Base-by-base conservation (phyloP, 192 early-diverging fungal genomes). In the Gonapodya prolifera region DNA sequence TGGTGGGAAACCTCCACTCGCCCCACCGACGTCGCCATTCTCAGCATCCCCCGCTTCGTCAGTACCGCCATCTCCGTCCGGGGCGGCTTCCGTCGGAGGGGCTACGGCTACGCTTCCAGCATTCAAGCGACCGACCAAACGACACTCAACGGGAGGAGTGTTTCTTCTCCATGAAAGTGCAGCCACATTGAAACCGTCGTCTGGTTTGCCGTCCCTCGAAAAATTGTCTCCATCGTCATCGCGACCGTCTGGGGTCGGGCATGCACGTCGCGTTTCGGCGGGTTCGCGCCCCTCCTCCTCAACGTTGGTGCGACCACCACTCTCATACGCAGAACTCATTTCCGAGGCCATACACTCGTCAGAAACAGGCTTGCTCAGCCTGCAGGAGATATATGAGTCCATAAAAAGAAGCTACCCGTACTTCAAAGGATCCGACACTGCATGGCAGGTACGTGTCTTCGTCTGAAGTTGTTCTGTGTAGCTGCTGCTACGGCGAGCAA, bases 251-350 rank as follows among this genome's bases (percentile, higher is more conserved):
- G 45, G 45, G 8, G 45, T 23, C 23, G 45, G 45, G 8, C 45
- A 61, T 61, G 45, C 45, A 61, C 8, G 45, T 8, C 8, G 45
- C 8, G 45, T 61, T 8, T 61, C 45, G 8, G 23, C 45, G 23
- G 45, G 45, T 16, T 61, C 45, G 8, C 8, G 23, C 8, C 8
- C 45, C 8, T 8, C 8, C 8, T 16, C 8, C 45, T 8, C 8
- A 61, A 23, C 23, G 23, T 61, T 73, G 28, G 71, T 18, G 8
- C 16, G 71, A 8, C 71, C 71, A 32, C 29, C 71, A 29, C 71
- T 73, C 8, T 73, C 71, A 32, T 73, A 73, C 71, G 71, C 71
- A 2, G 71, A 73, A 32, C 71, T 73, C 71, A 73, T 73, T 30
- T 30, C 71, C 31, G 71, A 73, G 8, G 71, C 71, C 31, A 73